Conservation (phyloP, 2,329 filamentous ascomycete species). For the Pseudogymnoascus sp. region DNA sequence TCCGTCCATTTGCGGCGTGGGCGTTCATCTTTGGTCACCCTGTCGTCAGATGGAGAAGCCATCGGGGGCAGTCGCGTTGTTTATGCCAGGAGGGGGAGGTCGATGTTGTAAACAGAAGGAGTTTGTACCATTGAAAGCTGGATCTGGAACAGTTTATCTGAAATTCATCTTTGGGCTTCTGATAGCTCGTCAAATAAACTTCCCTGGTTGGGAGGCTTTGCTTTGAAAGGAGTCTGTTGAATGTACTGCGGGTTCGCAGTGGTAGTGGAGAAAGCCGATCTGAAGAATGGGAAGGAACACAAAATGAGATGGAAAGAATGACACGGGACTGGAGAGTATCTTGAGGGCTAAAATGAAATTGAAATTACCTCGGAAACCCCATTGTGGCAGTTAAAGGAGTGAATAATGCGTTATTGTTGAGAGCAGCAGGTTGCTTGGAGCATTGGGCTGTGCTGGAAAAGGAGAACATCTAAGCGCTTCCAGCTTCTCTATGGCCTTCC, state of each 20-base stretch:
- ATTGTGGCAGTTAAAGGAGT: not conserved
- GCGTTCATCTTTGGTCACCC: not conserved
- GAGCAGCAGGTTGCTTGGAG: not conserved
- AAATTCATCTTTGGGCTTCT: not conserved
- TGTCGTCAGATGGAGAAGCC: not conserved
- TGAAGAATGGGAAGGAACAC: not conserved
- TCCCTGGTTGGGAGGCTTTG: not conserved
- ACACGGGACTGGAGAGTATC: not conserved
- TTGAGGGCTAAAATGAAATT: not conserved
- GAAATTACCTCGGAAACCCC: not conserved
- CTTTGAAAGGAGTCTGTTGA: not conserved
- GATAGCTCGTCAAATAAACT: not conserved
- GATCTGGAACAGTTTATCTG: not conserved
- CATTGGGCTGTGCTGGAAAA: not conserved
- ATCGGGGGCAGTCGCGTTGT: not conserved
- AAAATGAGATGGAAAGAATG: not conserved
- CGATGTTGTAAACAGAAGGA: not conserved
- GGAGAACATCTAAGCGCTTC: not conserved
- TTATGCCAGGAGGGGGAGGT: not conserved
- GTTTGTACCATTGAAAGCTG: not conserved
- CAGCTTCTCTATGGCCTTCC: not conserved
- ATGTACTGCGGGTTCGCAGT: not conserved
- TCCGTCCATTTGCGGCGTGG: not conserved
- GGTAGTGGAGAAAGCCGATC: not conserved
- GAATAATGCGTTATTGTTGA: not conserved